Evolutionary conservation across 2,329 filamentous ascomycete species (phyloP).

Genomic region (Knoxdaviesia proteae): DNA sequence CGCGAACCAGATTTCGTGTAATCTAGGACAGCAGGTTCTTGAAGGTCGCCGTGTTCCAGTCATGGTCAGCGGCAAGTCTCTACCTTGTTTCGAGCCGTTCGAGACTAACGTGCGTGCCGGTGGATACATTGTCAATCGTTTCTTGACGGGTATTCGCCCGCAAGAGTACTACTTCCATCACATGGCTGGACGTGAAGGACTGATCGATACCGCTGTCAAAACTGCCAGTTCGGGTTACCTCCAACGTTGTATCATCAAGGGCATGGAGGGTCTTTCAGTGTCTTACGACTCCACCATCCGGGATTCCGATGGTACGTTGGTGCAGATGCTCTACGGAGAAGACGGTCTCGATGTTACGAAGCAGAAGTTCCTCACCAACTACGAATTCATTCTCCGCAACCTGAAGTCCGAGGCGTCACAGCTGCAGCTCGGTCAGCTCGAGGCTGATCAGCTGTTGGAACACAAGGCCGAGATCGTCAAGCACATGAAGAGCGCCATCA

Average conservation of each 20-base stretch:
- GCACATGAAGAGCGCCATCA: conserved; percentile 65
- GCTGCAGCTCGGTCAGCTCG: conserved; percentile 41
- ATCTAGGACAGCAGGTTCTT: conserved; percentile 87
- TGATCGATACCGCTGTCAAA: conserved; percentile 98
- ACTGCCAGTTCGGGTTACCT: conserved; percentile 93
- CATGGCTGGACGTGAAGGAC: conserved; percentile 94
- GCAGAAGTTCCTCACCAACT: conserved; percentile 76
- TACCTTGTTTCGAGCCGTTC: conserved; percentile 84
- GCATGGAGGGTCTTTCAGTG: conserved; percentile 85
- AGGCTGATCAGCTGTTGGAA: conserved; percentile 22
- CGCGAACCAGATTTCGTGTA: conserved; percentile 92
- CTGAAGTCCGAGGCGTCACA: conserved; percentile 60
- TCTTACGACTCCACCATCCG: conserved; percentile 88
- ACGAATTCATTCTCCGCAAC: conserved; percentile 78
- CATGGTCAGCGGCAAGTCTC: conserved; percentile 93
- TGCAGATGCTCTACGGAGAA: conserved; percentile 94
- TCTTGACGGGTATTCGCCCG: conserved; percentile 90
- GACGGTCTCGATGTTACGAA: conserved; percentile 90
- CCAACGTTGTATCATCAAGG: conserved; percentile 93
- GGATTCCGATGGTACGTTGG: conserved; percentile 77
- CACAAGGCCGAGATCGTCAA: conserved; percentile 43
- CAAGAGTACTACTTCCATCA: conserved; percentile 99
- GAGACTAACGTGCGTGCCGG: conserved; percentile 78
- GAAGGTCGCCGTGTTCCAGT: conserved; percentile 86
- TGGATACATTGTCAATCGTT: conserved; percentile 85